These are phyloP conservation scores for Colletotrichum sp. DNA, from an alignment of 2,329 filamentous ascomycete species.

Conservation along the genomic window DNA sequence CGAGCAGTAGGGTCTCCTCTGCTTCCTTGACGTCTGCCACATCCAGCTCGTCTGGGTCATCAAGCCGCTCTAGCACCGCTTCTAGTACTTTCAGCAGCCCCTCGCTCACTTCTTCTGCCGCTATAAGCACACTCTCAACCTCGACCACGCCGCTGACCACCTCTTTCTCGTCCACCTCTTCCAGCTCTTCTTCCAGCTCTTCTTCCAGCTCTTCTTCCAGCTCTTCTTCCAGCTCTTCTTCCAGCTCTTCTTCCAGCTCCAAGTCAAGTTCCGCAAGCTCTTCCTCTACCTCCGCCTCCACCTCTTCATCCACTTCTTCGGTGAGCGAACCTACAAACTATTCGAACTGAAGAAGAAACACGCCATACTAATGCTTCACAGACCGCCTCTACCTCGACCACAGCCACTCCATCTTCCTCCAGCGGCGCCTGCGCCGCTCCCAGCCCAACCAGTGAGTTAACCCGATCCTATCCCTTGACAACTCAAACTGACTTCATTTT, in stretches of 20 bases:
- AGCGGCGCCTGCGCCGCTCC: not conserved
- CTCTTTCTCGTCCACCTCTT: not conserved
- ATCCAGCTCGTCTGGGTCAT: not conserved
- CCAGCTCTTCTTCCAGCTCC: not conserved
- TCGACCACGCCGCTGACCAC: fast-evolving
- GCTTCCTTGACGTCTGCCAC: not conserved
- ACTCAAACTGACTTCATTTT: not conserved
- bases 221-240: too few relatives aligned
- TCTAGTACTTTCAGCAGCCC: not conserved
- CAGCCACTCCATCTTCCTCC: not conserved
- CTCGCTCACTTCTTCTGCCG: not conserved
- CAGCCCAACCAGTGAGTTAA: not conserved
- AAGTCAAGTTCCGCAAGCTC: not conserved
- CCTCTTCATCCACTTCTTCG: not conserved
- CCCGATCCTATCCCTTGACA: not conserved
- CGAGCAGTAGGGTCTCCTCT: not conserved
- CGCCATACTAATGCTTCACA: not conserved
- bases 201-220: not conserved
- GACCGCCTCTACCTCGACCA: not conserved
- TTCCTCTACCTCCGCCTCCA: too few relatives aligned
- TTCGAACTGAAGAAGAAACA: not conserved
- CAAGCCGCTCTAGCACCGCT: not conserved
- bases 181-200: not conserved
- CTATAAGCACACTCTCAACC: not conserved
- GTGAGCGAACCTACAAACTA: too few relatives aligned